These are phyloP conservation scores for Bonnemaisonia californica DNA, from an alignment of 31 red algal species.

Conservation along the genomic window DNA sequence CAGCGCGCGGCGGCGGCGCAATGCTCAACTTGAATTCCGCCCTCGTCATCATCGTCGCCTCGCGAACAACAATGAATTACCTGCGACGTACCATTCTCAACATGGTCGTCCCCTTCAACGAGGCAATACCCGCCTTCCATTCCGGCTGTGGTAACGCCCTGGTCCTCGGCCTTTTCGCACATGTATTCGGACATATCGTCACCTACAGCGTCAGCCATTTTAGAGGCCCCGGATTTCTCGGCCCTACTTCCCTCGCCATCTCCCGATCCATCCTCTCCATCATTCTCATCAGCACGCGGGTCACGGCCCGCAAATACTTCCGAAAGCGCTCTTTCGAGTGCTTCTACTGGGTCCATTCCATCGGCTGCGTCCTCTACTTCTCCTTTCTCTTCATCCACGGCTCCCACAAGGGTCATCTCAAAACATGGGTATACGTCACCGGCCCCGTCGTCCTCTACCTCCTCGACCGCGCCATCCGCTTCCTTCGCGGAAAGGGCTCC, in stretches of 20 bases:
- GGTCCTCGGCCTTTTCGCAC: constrained; percentile 27
- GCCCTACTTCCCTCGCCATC: constrained; percentile 39
- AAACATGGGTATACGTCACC: constrained; percentile 72
- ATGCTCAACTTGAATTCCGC: constrained; percentile 33
- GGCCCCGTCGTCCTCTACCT: constrained; percentile 75
- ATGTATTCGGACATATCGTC: constrained; percentile 61
- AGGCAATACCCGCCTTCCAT: constrained; percentile 85
- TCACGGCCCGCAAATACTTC: constrained; percentile 34
- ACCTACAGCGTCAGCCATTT: neutral
- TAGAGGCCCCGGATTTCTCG: constrained; percentile 26
- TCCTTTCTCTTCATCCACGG: constrained; percentile 67
- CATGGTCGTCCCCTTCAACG: constrained; percentile 77
- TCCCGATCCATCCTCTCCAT: constrained; percentile 38
- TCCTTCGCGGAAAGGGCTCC: constrained; percentile 53
- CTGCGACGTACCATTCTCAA: constrained; percentile 70
- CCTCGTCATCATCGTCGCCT: constrained; percentile 51
- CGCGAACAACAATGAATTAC: constrained; percentile 69
- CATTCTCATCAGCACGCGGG: constrained; percentile 43
- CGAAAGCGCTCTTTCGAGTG: constrained; percentile 59
- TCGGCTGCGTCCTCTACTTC: constrained; percentile 62
- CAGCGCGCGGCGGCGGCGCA: constrained; percentile 6
- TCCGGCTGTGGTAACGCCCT: constrained; percentile 53
- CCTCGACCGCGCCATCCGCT: constrained; percentile 54
- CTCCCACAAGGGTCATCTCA: constrained; percentile 31
- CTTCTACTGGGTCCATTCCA: constrained; percentile 68